Percentiles rank a stretch among this genome's conserved stretches.
These are phyloP conservation scores for Staphylotrichum tortipilum DNA, from an alignment of 495 filamentous ascomycete species.

Conservation along the genomic window DNA sequence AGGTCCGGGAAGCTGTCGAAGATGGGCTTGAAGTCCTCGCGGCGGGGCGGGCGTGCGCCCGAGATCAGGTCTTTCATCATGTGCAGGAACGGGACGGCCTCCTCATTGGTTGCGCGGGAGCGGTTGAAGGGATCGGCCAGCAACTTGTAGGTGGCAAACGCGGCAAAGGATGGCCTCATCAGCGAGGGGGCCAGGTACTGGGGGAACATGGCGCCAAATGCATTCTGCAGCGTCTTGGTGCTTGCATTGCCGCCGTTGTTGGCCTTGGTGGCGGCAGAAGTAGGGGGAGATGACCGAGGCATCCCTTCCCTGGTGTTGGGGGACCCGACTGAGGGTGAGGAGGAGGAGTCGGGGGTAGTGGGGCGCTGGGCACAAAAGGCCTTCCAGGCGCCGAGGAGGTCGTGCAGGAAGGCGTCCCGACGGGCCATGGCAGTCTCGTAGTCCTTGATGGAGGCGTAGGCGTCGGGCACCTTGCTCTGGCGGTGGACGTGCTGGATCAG, in stretches of 20 bases:
- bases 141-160: constrained; percentile 36
- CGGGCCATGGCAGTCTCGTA: constrained; percentile 20
- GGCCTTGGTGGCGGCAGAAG: no score
- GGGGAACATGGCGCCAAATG: constrained; percentile 27
- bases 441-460: constrained; percentile 13
- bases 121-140: constrained; percentile 26
- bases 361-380: constrained; percentile 25
- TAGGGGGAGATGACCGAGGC: no score
- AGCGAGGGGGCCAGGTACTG: constrained; percentile 18
- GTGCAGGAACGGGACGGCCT: constrained; percentile 18
- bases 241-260: no score
- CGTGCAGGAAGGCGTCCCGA: constrained; percentile 28
- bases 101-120: constrained; percentile 8
- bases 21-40: constrained; percentile 2
- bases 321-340: no score
- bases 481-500: constrained; percentile 26
- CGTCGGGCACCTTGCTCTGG: constrained; percentile 16
- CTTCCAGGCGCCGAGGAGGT: constrained; percentile 35
- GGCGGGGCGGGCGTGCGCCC: constrained; percentile 3
- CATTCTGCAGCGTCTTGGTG: constrained; percentile 9
- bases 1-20: constrained; percentile 4
- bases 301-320: no score
- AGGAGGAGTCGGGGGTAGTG: no score
- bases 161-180: constrained; percentile 21
- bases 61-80: constrained; percentile 11